phyloP scores from a whole-genome alignment of 805 yeast species.

The Candida vaughaniae region DNA sequence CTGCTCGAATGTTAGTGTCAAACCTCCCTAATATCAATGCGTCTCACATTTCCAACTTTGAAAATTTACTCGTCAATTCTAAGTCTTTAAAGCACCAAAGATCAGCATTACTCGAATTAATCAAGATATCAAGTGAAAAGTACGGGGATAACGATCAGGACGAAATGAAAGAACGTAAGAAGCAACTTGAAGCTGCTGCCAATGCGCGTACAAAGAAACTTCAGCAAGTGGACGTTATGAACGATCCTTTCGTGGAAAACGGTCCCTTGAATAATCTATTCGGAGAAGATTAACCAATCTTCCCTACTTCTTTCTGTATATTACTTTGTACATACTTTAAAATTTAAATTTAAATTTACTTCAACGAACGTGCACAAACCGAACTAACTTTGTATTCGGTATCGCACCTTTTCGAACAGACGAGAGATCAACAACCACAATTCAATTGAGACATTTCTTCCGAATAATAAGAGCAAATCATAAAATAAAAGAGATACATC shows the following conservation, averaged over 20 bases:
- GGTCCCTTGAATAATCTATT: slow-evolving; percentile 62
- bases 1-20: slow-evolving; percentile 57
- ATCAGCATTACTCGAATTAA: slow-evolving; percentile 71
- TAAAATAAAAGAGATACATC: no score
- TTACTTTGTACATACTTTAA: not conserved
- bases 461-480: no score
- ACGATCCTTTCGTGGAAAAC: slow-evolving; percentile 70
- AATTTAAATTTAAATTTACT: no score
- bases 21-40: slow-evolving; percentile 55
- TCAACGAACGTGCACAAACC: not conserved
- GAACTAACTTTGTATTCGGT: no score
- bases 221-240: slow-evolving; percentile 52
- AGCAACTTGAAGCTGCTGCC: slow-evolving; percentile 51
- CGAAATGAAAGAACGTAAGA: slow-evolving; percentile 49
- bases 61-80: slow-evolving; percentile 60
- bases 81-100: slow-evolving; percentile 76
- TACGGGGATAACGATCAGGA: slow-evolving; percentile 30
- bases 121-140: slow-evolving; percentile 57
- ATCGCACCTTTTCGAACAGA: no score
- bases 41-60: slow-evolving; percentile 62
- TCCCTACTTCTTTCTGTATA: slow-evolving; percentile 1
- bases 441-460: no score
- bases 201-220: slow-evolving; percentile 48
- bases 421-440: no score
- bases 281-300: slow-evolving; percentile 45